Percentiles rank a stretch among this genome's conserved stretches.
phyloP scores from a whole-genome alignment of 306 rosid species.

The Ormosia semicastrata region DNA sequence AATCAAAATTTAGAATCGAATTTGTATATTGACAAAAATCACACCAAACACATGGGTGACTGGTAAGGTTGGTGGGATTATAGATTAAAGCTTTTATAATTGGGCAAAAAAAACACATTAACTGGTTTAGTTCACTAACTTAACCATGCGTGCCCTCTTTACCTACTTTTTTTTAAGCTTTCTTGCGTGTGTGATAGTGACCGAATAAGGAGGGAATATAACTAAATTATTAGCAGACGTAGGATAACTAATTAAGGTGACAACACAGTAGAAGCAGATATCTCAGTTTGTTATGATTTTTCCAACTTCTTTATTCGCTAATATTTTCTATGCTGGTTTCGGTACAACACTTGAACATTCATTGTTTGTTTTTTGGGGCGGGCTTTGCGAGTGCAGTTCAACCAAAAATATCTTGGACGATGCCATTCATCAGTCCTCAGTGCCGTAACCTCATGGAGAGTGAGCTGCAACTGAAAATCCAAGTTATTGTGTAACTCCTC shows the following conservation, averaged over 20 bases:
- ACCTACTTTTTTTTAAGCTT: neutral
- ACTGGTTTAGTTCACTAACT: constrained; percentile 66
- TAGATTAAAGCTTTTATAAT: neutral
- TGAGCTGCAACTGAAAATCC: neutral
- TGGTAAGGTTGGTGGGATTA: constrained; percentile 51
- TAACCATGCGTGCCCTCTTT: constrained; percentile 12
- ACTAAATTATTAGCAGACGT: neutral
- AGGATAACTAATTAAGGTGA: neutral
- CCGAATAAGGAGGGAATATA: neutral
- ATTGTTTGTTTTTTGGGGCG: no score
- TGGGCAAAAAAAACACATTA: neutral
- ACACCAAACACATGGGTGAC: neutral
- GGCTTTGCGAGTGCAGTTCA: no score
- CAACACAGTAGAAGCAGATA: neutral
- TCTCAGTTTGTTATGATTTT: neutral
- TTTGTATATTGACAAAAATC: no score
- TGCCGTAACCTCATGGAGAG: neutral
- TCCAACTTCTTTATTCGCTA: neutral
- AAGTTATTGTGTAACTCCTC: neutral
- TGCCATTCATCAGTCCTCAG: neutral
- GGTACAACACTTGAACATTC: neutral
- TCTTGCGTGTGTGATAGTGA: neutral
- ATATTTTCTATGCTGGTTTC: neutral
- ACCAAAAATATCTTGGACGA: neutral
- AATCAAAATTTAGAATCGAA: no score